A percentile compares a stretch with the other conserved stretches of the same genome.
Conservation (phyloP, 805 yeast species). For the Sugiyamaella boreocaroliniensis region DNA sequence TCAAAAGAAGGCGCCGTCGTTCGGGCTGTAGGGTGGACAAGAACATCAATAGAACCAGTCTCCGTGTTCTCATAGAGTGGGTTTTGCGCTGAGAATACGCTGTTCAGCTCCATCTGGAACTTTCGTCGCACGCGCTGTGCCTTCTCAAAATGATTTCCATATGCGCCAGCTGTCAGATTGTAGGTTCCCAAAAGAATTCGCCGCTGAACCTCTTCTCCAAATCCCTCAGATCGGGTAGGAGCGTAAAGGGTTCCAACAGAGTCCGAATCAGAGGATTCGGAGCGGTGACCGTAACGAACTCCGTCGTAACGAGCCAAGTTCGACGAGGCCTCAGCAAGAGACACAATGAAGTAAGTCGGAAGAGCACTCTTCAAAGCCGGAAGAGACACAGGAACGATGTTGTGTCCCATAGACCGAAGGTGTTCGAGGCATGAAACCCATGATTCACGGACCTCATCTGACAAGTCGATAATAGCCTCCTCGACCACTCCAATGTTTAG, state of each 20-base stretch:
- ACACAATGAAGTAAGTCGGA: slow-evolving; percentile 79
- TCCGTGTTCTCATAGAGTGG: slow-evolving; percentile 26
- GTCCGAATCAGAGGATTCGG: slow-evolving; percentile 24
- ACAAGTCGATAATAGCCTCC: slow-evolving; percentile 57
- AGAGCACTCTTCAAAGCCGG: slow-evolving; percentile 62
- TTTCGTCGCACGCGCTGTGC: slow-evolving; percentile 63
- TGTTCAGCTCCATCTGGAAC: slow-evolving; percentile 60
- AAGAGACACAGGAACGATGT: slow-evolving; percentile 56
- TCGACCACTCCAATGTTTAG: slow-evolving; percentile 65
- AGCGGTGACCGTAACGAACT: slow-evolving; percentile 66
- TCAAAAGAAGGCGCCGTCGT: slow-evolving; percentile 48
- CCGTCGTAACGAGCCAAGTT: slow-evolving; percentile 90
- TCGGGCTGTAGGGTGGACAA: slow-evolving; percentile 68
- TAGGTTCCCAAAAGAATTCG: slow-evolving; percentile 83
- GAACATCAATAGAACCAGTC: slow-evolving; percentile 46
- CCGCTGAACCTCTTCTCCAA: slow-evolving; percentile 78
- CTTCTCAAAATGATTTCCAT: slow-evolving; percentile 61
- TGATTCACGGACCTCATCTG: slow-evolving; percentile 38
- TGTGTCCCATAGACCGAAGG: slow-evolving; percentile 45
- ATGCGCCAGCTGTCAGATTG: slow-evolving; percentile 71
- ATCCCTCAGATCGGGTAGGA: slow-evolving; percentile 54
- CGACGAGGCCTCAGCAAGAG: slow-evolving; percentile 91
- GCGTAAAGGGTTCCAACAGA: slow-evolving; percentile 41
- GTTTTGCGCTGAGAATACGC: slow-evolving; percentile 50
- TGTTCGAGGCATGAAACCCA: slow-evolving; percentile 43